Evolutionary conservation across 345 rosid species (phyloP).

Genomic region (Gossypium australe): DNA sequence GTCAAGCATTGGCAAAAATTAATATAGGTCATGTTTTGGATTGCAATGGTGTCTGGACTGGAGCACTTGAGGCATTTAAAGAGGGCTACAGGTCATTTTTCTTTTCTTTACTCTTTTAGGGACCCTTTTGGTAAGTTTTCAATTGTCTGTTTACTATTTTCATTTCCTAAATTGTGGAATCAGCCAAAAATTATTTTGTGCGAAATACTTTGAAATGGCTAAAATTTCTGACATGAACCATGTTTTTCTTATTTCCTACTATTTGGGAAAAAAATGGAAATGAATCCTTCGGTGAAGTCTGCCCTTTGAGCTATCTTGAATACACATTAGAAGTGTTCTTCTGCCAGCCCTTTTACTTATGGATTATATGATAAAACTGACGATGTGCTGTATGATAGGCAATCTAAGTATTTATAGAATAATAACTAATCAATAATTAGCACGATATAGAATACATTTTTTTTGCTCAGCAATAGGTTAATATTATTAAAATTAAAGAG

Average conservation of each 20-base stretch:
- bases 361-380: background rate
- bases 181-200: background rate
- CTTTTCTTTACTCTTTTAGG: conserved; percentile 2
- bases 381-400: background rate
- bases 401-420: background rate
- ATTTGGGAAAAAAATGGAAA: background rate
- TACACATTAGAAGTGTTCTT: background rate
- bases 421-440: background rate
- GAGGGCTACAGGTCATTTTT: conserved; percentile 63
- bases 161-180: background rate
- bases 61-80: conserved; percentile 69
- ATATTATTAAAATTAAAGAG: too few species aligned
- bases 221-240: background rate
- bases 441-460: background rate
- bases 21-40: conserved; percentile 75
- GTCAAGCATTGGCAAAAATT: conserved; percentile 82
- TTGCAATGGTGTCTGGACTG: conserved; percentile 61
- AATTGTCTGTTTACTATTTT: conserved; percentile 8
- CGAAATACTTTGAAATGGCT: background rate
- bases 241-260: background rate
- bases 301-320: background rate
- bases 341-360: background rate
- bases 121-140: conserved; percentile 11
- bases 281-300: background rate
- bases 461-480: too few species aligned